Conservation (phyloP, 2,329 filamentous ascomycete species). For the Ceratocystis huliohia region DNA sequence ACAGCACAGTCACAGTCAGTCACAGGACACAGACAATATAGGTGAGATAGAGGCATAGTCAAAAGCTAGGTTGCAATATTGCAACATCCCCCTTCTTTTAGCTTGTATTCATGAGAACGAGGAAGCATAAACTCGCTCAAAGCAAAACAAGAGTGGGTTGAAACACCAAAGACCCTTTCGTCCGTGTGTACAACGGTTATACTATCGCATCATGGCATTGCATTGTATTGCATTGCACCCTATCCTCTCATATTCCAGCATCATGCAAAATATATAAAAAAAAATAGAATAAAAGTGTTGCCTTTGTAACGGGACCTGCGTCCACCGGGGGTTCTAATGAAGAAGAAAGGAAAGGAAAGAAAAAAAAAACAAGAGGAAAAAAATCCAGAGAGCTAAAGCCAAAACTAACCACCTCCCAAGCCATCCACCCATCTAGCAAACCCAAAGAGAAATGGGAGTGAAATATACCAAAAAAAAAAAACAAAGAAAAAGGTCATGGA, state of each 20-base stretch:
- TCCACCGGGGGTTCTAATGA: conserved; percentile 1
- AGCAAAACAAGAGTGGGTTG: too few relatives aligned
- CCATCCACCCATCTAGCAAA: too few relatives aligned
- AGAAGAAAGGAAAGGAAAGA: not conserved
- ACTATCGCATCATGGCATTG: too few relatives aligned
- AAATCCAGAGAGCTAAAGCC: not conserved
- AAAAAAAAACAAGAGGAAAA: conserved; percentile 1
- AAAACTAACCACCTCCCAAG: too few relatives aligned
- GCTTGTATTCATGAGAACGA: too few relatives aligned
- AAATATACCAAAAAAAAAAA: not conserved
- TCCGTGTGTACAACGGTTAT: too few relatives aligned
- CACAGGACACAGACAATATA: not conserved
- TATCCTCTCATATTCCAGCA: not conserved
- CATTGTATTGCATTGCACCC: not conserved
- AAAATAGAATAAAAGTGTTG: not conserved
- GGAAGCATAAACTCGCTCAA: too few relatives aligned
- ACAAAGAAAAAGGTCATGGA: not conserved
- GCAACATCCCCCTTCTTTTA: not conserved
- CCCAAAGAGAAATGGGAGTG: not conserved
- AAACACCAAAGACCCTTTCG: too few relatives aligned
- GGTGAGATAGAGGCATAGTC: too few relatives aligned
- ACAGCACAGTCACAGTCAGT: not conserved
- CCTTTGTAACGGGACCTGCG: not conserved
- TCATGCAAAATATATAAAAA: not conserved
- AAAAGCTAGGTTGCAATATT: not conserved